phyloP scores from a whole-genome alignment of 305 asterid species.

The Solanum hybrid region DNA sequence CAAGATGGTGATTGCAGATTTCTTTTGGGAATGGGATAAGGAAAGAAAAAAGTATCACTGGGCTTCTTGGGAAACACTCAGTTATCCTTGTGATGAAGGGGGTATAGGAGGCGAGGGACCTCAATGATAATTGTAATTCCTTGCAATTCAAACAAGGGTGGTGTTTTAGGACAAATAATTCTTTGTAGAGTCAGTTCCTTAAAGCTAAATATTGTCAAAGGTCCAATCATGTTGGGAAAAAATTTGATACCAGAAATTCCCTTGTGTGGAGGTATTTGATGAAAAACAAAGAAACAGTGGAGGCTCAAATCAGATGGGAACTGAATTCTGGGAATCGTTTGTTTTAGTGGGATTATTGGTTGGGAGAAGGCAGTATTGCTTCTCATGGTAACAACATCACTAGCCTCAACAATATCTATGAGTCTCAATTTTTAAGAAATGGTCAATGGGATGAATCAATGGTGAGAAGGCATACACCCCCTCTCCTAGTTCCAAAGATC shows the following conservation, averaged over 20 bases:
- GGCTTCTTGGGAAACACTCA: neutral
- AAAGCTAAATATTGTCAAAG: neutral
- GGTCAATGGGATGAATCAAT: neutral
- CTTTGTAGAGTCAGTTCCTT: neutral
- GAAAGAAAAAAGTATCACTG: neutral
- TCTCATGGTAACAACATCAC: neutral
- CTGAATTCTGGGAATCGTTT: neutral
- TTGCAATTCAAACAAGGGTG: neutral
- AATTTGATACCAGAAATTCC: fast-evolving
- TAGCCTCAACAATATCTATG: neutral
- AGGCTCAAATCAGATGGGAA: neutral
- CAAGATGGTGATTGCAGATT: neutral
- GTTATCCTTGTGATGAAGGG: neutral
- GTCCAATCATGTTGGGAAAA: neutral
- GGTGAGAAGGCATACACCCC: neutral
- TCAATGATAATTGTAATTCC: neutral
- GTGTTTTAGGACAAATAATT: neutral
- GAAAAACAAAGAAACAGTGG: neutral
- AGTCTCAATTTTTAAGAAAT: neutral
- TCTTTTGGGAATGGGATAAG: neutral
- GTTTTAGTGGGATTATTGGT: neutral
- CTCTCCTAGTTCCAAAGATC: neutral
- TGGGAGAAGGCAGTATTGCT: neutral
- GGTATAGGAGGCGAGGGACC: neutral
- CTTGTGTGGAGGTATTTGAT: neutral